phyloP scores from a whole-genome alignment of 1,284 basidiomycete species.

The Austropuccinia psidii region DNA sequence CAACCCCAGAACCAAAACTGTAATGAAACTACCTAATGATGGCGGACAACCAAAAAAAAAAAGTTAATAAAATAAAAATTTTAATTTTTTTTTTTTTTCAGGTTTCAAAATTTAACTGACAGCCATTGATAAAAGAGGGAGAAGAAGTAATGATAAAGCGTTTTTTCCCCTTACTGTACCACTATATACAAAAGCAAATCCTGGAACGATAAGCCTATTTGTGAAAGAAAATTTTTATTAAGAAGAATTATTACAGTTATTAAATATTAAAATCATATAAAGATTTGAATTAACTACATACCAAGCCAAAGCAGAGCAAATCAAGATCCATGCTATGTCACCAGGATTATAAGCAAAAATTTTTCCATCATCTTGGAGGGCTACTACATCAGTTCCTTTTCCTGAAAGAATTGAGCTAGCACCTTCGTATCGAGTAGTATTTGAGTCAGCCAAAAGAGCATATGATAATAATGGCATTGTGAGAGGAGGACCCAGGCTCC shows the following conservation, averaged over 20 bases:
- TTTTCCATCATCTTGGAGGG: conserved; percentile 11
- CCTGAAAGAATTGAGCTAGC: conserved; percentile 28
- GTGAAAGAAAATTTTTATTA: background rate
- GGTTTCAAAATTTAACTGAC: conserved; percentile 38
- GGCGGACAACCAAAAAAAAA: conserved; percentile 65
- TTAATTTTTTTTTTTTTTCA: background rate
- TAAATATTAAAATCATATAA: background rate
- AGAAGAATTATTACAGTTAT: background rate
- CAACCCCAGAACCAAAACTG: conserved; percentile 54
- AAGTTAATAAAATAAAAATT: conserved; percentile 61
- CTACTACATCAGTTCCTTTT: conserved; percentile 39
- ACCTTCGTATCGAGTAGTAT: conserved; percentile 2
- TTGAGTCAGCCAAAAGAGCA: conserved; percentile 2
- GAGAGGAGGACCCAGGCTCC: too few species aligned
- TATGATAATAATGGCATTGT: conserved; percentile 18
- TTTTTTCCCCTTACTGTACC: conserved; percentile 67
- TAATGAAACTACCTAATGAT: conserved; percentile 64
- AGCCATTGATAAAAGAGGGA: conserved; percentile 49
- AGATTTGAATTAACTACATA: conserved; percentile 41
- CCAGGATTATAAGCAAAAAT: conserved; percentile 41
- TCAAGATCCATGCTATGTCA: conserved; percentile 54
- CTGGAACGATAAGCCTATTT: conserved; percentile 15
- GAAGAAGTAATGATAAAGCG: conserved; percentile 52
- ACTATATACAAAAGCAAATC: conserved; percentile 67
- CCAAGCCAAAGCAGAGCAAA: conserved; percentile 69